Conservation (phyloP, 352 stramenopile species). For the Peronospora belbahrii region DNA sequence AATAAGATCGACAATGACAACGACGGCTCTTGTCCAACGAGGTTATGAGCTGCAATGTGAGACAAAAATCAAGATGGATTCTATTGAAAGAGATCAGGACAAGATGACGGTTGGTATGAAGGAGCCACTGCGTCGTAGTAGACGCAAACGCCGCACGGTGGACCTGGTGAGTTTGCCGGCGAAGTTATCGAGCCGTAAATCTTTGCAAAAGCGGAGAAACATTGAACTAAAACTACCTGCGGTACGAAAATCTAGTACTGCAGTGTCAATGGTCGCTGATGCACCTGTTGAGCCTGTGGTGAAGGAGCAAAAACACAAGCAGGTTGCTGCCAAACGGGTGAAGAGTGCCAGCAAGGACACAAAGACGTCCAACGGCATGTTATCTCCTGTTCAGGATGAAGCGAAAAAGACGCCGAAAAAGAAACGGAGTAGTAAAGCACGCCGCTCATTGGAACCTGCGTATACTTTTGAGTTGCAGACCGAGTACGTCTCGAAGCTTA, state of each 20-base stretch:
- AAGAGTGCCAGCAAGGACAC: neutral
- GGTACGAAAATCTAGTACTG: constrained; percentile 10
- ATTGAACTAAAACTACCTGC: constrained; percentile 6
- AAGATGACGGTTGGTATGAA: neutral
- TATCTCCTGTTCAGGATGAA: constrained; percentile 51
- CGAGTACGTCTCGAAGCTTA: constrained; percentile 35
- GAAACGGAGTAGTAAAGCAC: constrained; percentile 30
- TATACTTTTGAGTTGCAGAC: constrained; percentile 32
- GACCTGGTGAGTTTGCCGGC: constrained; percentile 14
- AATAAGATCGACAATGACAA: constrained; percentile 18
- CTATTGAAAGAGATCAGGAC: neutral
- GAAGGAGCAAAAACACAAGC: constrained; percentile 7
- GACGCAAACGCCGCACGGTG: constrained; percentile 23
- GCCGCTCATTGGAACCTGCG: constrained; percentile 35
- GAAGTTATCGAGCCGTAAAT: neutral
- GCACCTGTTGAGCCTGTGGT: constrained; percentile 10
- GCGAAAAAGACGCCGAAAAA: constrained; percentile 43
- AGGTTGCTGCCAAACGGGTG: neutral
- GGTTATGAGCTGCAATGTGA: constrained; percentile 7
- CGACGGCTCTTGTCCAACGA: constrained; percentile 3
- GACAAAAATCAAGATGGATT: neutral
- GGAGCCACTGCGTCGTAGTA: constrained; percentile 9
- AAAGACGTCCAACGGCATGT: constrained; percentile 11
- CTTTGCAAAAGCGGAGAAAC: constrained; percentile 7
- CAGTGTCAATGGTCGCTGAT: constrained; percentile 11